Percentiles rank a stretch among this genome's conserved stretches.
These are phyloP conservation scores for Aspergillus cristatus DNA, from an alignment of 495 filamentous ascomycete genomes.

Conservation along the genomic window DNA sequence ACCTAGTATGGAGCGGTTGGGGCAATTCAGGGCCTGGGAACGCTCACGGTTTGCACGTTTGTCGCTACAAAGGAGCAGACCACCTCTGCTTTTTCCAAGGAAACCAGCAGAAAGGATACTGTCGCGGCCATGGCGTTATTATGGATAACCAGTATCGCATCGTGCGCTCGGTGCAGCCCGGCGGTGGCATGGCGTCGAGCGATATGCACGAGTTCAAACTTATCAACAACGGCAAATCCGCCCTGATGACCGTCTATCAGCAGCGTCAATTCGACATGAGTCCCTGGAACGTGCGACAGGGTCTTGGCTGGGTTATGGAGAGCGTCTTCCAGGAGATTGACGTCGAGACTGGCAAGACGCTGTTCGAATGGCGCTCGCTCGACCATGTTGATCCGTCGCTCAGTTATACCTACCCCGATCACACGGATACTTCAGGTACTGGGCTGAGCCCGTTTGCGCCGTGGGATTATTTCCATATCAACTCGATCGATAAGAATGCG, in stretches of 20 bases:
- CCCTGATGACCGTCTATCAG: conserved; percentile 48
- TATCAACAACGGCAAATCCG: conserved; percentile 39
- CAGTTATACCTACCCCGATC: conserved; percentile 34
- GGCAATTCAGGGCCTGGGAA: conserved; percentile 32
- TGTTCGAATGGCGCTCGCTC: conserved; percentile 46
- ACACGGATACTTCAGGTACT: conserved; percentile 40
- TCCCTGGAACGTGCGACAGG: conserved; percentile 37
- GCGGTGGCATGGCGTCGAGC: conserved; percentile 38
- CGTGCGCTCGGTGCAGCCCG: conserved; percentile 34
- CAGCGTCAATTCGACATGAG: conserved; percentile 46
- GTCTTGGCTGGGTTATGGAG: conserved; percentile 43
- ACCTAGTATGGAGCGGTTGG: conserved; percentile 40
- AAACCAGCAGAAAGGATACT: conserved; percentile 44
- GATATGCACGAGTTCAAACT: conserved; percentile 45
- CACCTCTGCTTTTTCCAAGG: conserved; percentile 48
- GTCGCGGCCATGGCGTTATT: conserved; percentile 44
- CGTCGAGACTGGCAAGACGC: conserved; percentile 36
- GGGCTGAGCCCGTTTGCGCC: conserved; percentile 35
- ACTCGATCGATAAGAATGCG: conserved; percentile 50
- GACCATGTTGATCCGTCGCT: conserved; percentile 41
- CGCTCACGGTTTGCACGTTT: conserved; percentile 36
- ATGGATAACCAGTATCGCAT: conserved; percentile 42
- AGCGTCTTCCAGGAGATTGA: conserved; percentile 44
- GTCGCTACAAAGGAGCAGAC: conserved; percentile 36
- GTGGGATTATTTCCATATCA: conserved; percentile 60